Base-by-base conservation (phyloP, 768 basidiomycete genomes). In the Pleurotus giganteus region DNA sequence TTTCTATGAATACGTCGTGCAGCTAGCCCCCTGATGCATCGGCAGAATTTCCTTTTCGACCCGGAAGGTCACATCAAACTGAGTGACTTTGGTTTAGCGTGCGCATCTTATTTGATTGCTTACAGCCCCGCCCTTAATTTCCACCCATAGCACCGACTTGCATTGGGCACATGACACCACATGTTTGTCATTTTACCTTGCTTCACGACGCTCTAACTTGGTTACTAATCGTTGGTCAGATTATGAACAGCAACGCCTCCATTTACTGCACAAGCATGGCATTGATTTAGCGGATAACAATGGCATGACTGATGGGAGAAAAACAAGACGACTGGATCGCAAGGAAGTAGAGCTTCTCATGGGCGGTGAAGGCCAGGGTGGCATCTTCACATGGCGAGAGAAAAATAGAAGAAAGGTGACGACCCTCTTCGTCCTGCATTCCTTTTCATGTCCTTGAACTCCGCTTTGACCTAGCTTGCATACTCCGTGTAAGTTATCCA, bases 131-230 rank as follows among this genome's bases (percentile, higher is more conserved):
- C 63, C 67, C 27, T 54, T 43, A 39, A 58, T 29, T 24, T 51
- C 23, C 19, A 56, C 32, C 13, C 9, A 41, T 67, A 93, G 90
- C 53, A 91, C 92, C 55, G 89, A 94, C 77, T 79, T 94, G 56
- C 95, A 96, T 71, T 97, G 95, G 95, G 91, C 93, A 19, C 94
- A 98, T 71, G 94, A 98, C 71, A 94, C 93, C 24, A 88, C 88
- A 54, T 95, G 91, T 92, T 57, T 56, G 71, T 65, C 44, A 46
- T 64, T 54, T 54, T 57, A 55, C 54, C 46, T 49, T 39, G 43
- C 44, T 56, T 57, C 58, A 51, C 36, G 29, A 51, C 56, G 17
- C 37, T 47, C 57, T 53, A 44, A 54, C 54, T 42, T 61, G 41
- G 37, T 58, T 45, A 52, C n/a, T 56, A 65, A 58, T 54, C 37